phyloP scores from a whole-genome alignment of 495 filamentous ascomycete genomes.

The Aspergillus sclerotioniger region DNA sequence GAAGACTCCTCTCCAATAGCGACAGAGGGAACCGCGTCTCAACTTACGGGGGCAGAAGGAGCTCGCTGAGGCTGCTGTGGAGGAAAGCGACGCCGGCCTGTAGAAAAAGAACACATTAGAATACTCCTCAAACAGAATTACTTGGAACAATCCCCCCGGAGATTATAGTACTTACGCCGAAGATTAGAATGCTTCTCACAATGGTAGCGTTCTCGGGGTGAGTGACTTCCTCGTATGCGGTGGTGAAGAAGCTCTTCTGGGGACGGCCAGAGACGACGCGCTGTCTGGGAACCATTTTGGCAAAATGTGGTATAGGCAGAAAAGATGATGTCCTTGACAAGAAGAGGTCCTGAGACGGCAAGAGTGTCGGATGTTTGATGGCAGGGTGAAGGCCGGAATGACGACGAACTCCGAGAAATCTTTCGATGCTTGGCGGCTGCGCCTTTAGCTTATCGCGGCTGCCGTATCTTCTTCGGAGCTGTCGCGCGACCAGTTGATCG shows the following conservation, averaged over 20 bases:
- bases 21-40: background rate
- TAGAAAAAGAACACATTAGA: slow-evolving; percentile 18
- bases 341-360: background rate
- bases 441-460: slow-evolving; percentile 30
- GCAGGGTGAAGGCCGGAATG: slow-evolving; percentile 6
- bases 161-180: slow-evolving; percentile 58
- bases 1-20: background rate
- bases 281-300: slow-evolving; percentile 42
- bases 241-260: slow-evolving; percentile 50
- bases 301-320: slow-evolving; percentile 16
- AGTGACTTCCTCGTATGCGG: slow-evolving; percentile 61
- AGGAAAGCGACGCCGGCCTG: slow-evolving; percentile 74
- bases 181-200: slow-evolving; percentile 68
- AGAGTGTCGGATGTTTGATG: slow-evolving; percentile 4
- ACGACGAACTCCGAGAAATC: slow-evolving; percentile 37
- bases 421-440: slow-evolving; percentile 44
- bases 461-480: slow-evolving; percentile 39
- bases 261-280: slow-evolving; percentile 35
- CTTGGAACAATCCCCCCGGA: too few species aligned
- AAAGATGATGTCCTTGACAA: background rate
- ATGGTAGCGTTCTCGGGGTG: slow-evolving; percentile 72
- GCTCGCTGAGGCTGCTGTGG: slow-evolving; percentile 70
- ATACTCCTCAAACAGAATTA: background rate
- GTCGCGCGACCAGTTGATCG: slow-evolving; percentile 22
- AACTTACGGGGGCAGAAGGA: slow-evolving; percentile 70